Conservation (phyloP, 2,329 filamentous ascomycete species). For the Cladophialophora bantiana region DNA sequence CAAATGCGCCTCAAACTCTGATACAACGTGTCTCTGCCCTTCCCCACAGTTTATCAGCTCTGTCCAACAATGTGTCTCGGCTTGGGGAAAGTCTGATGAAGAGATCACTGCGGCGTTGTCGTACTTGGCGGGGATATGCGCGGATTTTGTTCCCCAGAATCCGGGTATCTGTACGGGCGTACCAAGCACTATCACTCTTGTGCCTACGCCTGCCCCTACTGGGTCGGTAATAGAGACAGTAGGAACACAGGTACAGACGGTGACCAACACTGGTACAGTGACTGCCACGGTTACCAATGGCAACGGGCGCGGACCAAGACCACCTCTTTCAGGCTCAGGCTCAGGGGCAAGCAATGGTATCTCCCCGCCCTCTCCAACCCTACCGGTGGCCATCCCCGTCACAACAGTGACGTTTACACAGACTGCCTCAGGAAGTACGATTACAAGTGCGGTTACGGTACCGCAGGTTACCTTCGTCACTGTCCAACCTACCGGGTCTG, state of each 20-base stretch:
- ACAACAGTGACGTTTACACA: constrained; percentile 52
- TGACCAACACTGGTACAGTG: constrained; percentile 44
- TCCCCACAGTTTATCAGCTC: constrained; percentile 75
- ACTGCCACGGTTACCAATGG: constrained; percentile 41
- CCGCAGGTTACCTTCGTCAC: constrained; percentile 55
- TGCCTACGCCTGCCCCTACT: constrained; percentile 59
- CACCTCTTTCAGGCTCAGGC: constrained; percentile 29
- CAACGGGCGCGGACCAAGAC: constrained; percentile 31
- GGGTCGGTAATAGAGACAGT: constrained; percentile 43
- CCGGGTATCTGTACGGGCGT: constrained; percentile 83
- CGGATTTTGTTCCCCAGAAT: constrained; percentile 66
- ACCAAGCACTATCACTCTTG: constrained; percentile 65
- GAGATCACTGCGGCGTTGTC: constrained; percentile 74
- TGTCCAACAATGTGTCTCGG: constrained; percentile 80
- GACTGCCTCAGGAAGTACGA: constrained; percentile 38
- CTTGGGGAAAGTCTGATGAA: constrained; percentile 72
- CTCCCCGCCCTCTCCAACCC: background rate
- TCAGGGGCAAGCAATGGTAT: constrained; percentile 13
- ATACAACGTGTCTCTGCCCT: constrained; percentile 86
- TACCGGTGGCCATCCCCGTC: constrained; percentile 41
- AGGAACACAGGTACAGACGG: constrained; percentile 17
- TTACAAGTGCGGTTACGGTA: constrained; percentile 51
- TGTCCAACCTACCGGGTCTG: constrained; percentile 39
- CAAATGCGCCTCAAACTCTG: constrained; percentile 82
- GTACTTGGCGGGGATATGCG: constrained; percentile 93